A percentile compares a stretch with the other conserved stretches of the same genome.
These are phyloP conservation scores for Lasiosphaeria ovina DNA, from an alignment of 495 filamentous ascomycete species.

Conservation along the genomic window DNA sequence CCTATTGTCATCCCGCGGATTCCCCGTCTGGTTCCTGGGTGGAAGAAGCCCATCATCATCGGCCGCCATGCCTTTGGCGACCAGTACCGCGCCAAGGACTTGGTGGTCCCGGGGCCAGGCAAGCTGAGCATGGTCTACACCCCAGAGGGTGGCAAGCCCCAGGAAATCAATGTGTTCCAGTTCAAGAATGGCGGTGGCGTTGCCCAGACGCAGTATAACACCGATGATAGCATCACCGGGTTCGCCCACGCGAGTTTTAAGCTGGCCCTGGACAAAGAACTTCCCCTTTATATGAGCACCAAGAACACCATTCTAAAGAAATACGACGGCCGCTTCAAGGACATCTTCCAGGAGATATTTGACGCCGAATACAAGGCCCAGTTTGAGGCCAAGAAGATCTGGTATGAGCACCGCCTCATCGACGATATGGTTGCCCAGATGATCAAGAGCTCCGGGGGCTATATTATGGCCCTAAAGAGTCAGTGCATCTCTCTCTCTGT, in stretches of 20 bases:
- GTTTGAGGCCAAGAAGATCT: slow-evolving; percentile 88
- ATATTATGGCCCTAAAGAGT: slow-evolving; percentile 98
- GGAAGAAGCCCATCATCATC: slow-evolving; percentile 98
- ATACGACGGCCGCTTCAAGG: slow-evolving; percentile 98
- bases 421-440: slow-evolving; percentile 99
- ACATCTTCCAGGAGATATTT: slow-evolving; percentile 98
- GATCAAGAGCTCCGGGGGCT: slow-evolving; percentile 95
- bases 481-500: slow-evolving; percentile 31
- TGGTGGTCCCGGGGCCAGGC: slow-evolving; percentile 74
- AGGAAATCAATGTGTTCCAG: slow-evolving; percentile 85
- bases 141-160: slow-evolving; percentile 74
- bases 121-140: slow-evolving; percentile 94
- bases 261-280: slow-evolving; percentile 77
- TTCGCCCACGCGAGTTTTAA: slow-evolving; percentile 97
- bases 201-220: slow-evolving; percentile 95
- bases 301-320: slow-evolving; percentile 99
- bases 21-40: slow-evolving; percentile 88
- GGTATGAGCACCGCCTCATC: slow-evolving; percentile 98
- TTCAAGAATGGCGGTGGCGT: slow-evolving; percentile 83
- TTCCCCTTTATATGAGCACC: slow-evolving; percentile 97
- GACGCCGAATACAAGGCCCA: slow-evolving; percentile 79
- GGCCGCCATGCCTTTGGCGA: slow-evolving; percentile 98
- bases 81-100: slow-evolving; percentile 95
- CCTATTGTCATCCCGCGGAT: slow-evolving; percentile 93
- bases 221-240: slow-evolving; percentile 85